Base-by-base conservation (phyloP, 768 basidiomycete genomes). In the Neoboletus subvelutipes region DNA sequence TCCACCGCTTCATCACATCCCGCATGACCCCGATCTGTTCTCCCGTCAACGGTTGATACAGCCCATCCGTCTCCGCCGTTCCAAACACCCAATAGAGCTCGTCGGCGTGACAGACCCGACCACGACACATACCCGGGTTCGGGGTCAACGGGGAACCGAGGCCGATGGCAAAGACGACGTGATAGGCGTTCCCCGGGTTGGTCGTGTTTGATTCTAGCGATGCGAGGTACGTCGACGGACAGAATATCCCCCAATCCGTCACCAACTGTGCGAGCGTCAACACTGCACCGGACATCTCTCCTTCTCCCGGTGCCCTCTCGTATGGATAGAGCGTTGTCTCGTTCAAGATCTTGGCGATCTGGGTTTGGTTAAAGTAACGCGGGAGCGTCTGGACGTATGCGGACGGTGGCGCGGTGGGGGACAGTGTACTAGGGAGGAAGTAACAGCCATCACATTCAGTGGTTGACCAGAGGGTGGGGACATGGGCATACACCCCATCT, bases 261-360 rank as follows among this genome's bases (percentile, higher is more conserved):
- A 65, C 12, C n/a, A 60, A 10, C 1, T 60, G 61, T 2, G 20
- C 2, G 4, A 64, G 50, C 5, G 36, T 39, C 4, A 56, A 24
- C n/a, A 56, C 56, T 2, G 62, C 45, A 2, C 62, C 62, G 1
- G 63, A 56, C 28, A 56, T 57, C 13, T 40, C 52, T 10, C 40
- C 42, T 8, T 48, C 33, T 2, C 39, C 45, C 1, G 54, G 46
- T 0, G 57, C 56, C 1, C 63, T 67, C 1, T 59, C 45, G 40
- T 67, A 65, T 6, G 60, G 67, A 43, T 66, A 63, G 13, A 61
- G 55, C 2, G 26, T n/a, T 12, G 56, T 61, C 41, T 50, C 56
- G 13, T 56, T 58, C 50, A 59, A 22, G 50, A 67, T 57, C 28
- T 41, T 40, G 20, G 37, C 22, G 7, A 57, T 20, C 39, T 60